Evolutionary conservation across 208 protist genomes (phyloP).

Genomic region (Wallacemonas sp.): DNA sequence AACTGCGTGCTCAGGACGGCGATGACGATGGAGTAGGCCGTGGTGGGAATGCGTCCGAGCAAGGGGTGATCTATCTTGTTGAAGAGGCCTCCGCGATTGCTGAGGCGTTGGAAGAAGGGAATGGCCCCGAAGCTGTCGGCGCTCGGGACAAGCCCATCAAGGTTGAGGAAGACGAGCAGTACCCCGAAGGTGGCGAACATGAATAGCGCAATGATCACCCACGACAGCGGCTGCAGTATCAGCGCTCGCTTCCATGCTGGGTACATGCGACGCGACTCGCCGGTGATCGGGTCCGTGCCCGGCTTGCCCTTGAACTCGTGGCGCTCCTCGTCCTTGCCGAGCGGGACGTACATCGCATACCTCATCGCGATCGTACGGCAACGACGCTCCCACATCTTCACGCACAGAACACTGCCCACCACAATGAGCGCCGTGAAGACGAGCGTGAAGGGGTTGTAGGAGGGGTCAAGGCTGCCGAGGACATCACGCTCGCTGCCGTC

Average conservation of each 20-base stretch:
- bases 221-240: conserved; percentile 38
- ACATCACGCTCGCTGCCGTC: conserved; percentile 2
- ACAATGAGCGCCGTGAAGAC: conserved; percentile 37
- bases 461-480: conserved; percentile 6
- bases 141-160: conserved; percentile 36
- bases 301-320: conserved; percentile 39
- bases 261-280: conserved; percentile 36
- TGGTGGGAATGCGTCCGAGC: conserved; percentile 27
- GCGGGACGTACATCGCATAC: conserved; percentile 43
- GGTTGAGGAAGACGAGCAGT: conserved; percentile 57
- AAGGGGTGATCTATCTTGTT: conserved; percentile 25
- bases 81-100: conserved; percentile 44
- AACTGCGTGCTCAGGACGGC: conserved; percentile 43
- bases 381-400: conserved; percentile 65
- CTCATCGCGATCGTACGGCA: conserved; percentile 31
- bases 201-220: conserved; percentile 31
- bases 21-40: conserved; percentile 41
- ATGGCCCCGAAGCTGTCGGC: conserved; percentile 14
- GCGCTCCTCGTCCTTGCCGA: conserved; percentile 33
- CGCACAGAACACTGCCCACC: conserved; percentile 54
- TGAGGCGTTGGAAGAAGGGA: conserved; percentile 19
- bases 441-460: conserved; percentile 20
- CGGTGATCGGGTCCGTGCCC: conserved; percentile 34
- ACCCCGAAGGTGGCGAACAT: conserved; percentile 28
- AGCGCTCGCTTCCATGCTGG: conserved; percentile 40